Base-by-base conservation (phyloP, 768 basidiomycete genomes). In the Dioszegia aurantiaca region DNA sequence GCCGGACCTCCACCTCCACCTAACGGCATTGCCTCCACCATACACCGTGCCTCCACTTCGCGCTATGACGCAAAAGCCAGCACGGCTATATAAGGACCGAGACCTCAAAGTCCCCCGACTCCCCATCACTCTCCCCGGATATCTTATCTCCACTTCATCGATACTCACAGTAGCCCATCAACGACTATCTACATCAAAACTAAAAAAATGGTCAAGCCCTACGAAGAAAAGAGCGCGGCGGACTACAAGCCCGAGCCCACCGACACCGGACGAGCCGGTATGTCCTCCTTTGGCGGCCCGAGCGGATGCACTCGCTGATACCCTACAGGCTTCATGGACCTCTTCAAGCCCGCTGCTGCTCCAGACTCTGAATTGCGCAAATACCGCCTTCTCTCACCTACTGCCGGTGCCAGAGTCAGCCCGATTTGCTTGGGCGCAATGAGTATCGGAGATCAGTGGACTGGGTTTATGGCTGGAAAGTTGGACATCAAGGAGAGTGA, bases 371-470 rank as follows among this genome's bases (percentile, higher is more conserved):
- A 64, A 24, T 43, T 70, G 39, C 60, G 44, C 2, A 24, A 55
- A 44, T 70, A 70, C 48, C 68, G 78, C 39, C 63, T 75, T 28
- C 66, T 80, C 16, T 72, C 75, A 0, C 74, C 75, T 6, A 67
- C 68, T 16, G 78, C 78, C 3, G 75, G 54, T 19, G 65, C 79
- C 3, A 73, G 75, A 28, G 79, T 80, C 37, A 79, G 78, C 4
- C 79, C 78, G 3, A 58, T 80, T 16, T 69, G 67, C 30, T 72
- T 80, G 11, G 79, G 79, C 1, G 78, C 68, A 0, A 77, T 78
- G 78, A 77, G 72, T 46, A 66, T 80, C 33, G 80, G 80, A 28
- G 74, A 78, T 60, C 76, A 78, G 56, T 79, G 79, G 79, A 62
- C 52, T 1, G 67, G 61, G 27, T 33, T 63, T 46, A 63, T 68